These are phyloP conservation scores for Penicillium rolfsii DNA, from an alignment of 2,329 filamentous ascomycete genomes.

Conservation along the genomic window DNA sequence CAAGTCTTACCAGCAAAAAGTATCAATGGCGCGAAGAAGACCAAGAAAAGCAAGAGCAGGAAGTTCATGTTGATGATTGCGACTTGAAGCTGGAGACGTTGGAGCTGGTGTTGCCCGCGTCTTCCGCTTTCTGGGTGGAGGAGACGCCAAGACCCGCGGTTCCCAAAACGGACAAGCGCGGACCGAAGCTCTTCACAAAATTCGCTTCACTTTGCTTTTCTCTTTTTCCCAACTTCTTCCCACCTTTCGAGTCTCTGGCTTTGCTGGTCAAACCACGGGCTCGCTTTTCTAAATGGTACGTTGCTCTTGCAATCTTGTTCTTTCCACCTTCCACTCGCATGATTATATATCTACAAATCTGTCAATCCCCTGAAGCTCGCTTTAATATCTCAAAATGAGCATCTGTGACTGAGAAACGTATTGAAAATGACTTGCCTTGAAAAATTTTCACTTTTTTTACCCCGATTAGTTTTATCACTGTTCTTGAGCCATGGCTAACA, in stretches of 20 bases:
- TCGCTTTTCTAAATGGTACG: slow-evolving; percentile 36
- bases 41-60: slow-evolving; percentile 39
- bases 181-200: slow-evolving; percentile 26
- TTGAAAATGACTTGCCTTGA: slow-evolving; percentile 30
- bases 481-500: slow-evolving; percentile 31
- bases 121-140: slow-evolving; percentile 7
- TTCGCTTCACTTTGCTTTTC: slow-evolving; percentile 20
- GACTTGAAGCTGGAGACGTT: slow-evolving; percentile 12
- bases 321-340: slow-evolving; percentile 49
- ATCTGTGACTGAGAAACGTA: slow-evolving; percentile 51
- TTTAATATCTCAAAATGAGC: slow-evolving; percentile 43
- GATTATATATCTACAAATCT: slow-evolving; percentile 72
- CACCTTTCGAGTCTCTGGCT: slow-evolving; percentile 25
- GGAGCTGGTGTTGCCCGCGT: neutral
- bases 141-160: slow-evolving; percentile 10
- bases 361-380: slow-evolving; percentile 77
- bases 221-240: slow-evolving; percentile 10
- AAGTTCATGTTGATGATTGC: slow-evolving; percentile 35
- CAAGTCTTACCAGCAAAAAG: slow-evolving; percentile 39
- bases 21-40: slow-evolving; percentile 44
- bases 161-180: slow-evolving; percentile 23
- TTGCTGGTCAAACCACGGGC: slow-evolving; percentile 36
- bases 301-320: slow-evolving; percentile 4
- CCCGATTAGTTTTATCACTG: neutral
- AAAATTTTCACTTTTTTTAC: slow-evolving; percentile 11